Conservation (phyloP, 148 eudicot species). For the Drosera capensis region DNA sequence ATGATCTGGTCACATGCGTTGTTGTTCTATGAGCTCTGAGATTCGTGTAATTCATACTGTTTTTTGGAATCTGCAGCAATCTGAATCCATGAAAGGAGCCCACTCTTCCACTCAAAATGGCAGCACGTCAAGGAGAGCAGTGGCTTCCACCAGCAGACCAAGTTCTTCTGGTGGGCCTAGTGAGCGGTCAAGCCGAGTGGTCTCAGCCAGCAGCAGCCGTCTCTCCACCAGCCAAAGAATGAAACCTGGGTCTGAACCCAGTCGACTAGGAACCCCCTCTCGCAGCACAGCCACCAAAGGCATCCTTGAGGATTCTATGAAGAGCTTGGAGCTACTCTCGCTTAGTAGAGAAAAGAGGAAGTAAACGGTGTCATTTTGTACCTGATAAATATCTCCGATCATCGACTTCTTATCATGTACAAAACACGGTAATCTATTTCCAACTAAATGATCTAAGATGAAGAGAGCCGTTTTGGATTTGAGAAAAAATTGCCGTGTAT, state of each 20-base stretch:
- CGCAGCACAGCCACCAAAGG: slow-evolving; percentile 16
- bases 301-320: slow-evolving; percentile 14
- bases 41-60: neutral
- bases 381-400: no score
- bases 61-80: slow-evolving; percentile 6
- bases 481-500: no score
- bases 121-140: slow-evolving; percentile 28
- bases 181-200: slow-evolving; percentile 17
- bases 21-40: neutral
- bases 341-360: neutral
- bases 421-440: no score
- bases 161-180: slow-evolving; percentile 24
- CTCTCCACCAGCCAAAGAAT: slow-evolving; percentile 17
- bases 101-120: slow-evolving; percentile 14
- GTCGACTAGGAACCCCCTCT: slow-evolving; percentile 21
- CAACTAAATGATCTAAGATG: no score
- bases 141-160: slow-evolving; percentile 25
- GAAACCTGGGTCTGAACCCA: slow-evolving; percentile 30
- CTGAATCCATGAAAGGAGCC: slow-evolving; percentile 18
- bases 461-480: no score
- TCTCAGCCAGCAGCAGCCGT: slow-evolving; percentile 14
- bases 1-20: neutral
- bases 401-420: no score
- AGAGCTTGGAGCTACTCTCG: neutral
- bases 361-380: no score